phyloP scores from a whole-genome alignment of 345 rosid species.

The Bruguiera parviflora region DNA sequence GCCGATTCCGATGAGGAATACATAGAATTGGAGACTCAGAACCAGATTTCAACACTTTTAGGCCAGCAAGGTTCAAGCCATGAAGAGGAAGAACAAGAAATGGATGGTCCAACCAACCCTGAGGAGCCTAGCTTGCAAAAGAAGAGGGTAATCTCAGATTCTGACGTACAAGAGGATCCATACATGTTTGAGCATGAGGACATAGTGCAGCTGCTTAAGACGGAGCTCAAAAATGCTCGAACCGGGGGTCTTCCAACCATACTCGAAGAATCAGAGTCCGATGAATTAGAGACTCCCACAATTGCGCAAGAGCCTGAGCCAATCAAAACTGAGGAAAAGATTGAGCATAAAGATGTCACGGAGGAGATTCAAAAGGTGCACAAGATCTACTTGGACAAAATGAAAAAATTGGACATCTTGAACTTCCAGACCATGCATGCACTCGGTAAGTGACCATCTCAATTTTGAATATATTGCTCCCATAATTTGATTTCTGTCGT shows the following conservation, averaged over 20 bases:
- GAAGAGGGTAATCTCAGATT: slow-evolving; percentile 9
- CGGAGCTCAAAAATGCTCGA: slow-evolving; percentile 55
- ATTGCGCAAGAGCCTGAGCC: slow-evolving; percentile 48
- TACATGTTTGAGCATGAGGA: slow-evolving; percentile 53
- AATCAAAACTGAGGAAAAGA: slow-evolving; percentile 44
- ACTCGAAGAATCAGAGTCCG: slow-evolving; percentile 61
- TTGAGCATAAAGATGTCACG: slow-evolving; percentile 44
- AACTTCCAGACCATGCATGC: slow-evolving; percentile 75
- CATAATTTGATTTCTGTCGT: too few relatives aligned
- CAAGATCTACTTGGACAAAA: slow-evolving; percentile 62
- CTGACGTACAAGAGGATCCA: slow-evolving; percentile 29
- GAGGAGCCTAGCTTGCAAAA: slow-evolving; percentile 20
- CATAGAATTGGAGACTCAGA: slow-evolving; percentile 39
- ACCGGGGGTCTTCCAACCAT: slow-evolving; percentile 82
- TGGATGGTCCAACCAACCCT: slow-evolving; percentile 8
- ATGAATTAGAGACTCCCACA: slow-evolving; percentile 21
- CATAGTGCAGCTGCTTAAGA: slow-evolving; percentile 53
- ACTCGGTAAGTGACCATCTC: slow-evolving; percentile 39
- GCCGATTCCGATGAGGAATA: slow-evolving; percentile 43
- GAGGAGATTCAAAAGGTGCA: slow-evolving; percentile 59
- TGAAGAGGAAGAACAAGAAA: slow-evolving; percentile 16
- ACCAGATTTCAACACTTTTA: slow-evolving; percentile 22
- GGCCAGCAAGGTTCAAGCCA: slow-evolving; percentile 15
- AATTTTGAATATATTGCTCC: too few relatives aligned
- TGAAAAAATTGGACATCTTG: slow-evolving; percentile 66